phyloP scores from a whole-genome alignment of 345 rosid species.

The Acer saccharum region DNA sequence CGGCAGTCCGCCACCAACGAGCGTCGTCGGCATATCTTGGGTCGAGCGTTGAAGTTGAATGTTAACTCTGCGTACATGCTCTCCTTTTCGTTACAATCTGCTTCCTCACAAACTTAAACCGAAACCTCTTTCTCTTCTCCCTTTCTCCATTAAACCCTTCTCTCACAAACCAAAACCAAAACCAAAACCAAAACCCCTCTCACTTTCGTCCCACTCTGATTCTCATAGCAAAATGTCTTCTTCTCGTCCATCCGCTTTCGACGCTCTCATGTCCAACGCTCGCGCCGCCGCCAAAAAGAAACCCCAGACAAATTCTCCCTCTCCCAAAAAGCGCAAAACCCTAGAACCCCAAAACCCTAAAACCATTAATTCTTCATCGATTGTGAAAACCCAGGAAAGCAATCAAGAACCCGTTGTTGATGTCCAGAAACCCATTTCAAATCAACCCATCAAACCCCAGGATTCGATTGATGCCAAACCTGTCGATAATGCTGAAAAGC shows the following conservation, averaged over 20 bases:
- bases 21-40: neutral
- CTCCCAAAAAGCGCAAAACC: constrained; percentile 23
- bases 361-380: constrained; percentile 5
- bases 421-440: constrained; percentile 25
- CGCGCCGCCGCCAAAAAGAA: constrained; percentile 56
- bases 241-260: constrained; percentile 79
- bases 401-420: constrained; percentile 15
- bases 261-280: constrained; percentile 79
- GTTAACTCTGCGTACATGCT: constrained; percentile 42
- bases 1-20: neutral
- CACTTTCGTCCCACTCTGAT: constrained; percentile 10
- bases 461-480: constrained; percentile 19
- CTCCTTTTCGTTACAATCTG: constrained; percentile 20
- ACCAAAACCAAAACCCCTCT: neutral
- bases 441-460: constrained; percentile 12
- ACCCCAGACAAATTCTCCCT: constrained; percentile 10
- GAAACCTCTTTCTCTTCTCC: constrained; percentile 19
- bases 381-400: neutral
- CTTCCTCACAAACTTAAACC: constrained; percentile 16
- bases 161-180: neutral
- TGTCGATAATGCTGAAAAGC: neutral
- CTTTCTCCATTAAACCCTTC: constrained; percentile 5
- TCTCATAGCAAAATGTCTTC: constrained; percentile 41
- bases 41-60: constrained; percentile 4
- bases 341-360: constrained; percentile 28